Evolutionary conservation across 495 filamentous ascomycete species (phyloP).

Genomic region (Lepraria neglecta): DNA sequence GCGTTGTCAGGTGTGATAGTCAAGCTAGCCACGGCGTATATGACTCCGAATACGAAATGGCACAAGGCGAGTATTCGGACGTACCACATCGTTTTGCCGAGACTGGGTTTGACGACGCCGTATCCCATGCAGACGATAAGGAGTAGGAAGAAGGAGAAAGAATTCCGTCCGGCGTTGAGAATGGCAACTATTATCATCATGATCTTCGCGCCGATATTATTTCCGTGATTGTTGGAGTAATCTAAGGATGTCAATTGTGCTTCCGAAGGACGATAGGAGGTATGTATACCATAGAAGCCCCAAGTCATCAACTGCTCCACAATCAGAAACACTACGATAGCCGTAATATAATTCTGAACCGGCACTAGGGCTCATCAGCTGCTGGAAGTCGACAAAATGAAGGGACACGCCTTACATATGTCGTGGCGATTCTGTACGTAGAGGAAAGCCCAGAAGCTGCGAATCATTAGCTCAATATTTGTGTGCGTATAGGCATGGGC

Average conservation of each 20-base stretch:
- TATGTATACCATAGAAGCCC: constrained; percentile 69
- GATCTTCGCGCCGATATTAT: constrained; percentile 70
- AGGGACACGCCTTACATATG: constrained; percentile 54
- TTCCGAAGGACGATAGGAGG: not conserved
- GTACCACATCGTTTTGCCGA: constrained; percentile 90
- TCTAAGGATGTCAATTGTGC: constrained; percentile 44
- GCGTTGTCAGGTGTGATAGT: constrained; percentile 67
- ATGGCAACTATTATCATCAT: constrained; percentile 85
- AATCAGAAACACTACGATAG: constrained; percentile 89
- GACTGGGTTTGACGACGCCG: constrained; percentile 90
- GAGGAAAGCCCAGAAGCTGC: constrained; percentile 83
- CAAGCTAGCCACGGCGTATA: constrained; percentile 86
- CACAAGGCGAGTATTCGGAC: constrained; percentile 84
- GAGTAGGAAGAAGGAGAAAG: constrained; percentile 97
- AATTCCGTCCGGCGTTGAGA: constrained; percentile 88
- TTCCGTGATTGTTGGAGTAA: constrained; percentile 82
- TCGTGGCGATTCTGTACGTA: constrained; percentile 92
- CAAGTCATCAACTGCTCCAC: constrained; percentile 97
- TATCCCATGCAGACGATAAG: constrained; percentile 99
- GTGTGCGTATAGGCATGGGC: not conserved
- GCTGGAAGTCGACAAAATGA: not conserved
- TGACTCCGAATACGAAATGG: constrained; percentile 91
- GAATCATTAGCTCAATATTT: not conserved
- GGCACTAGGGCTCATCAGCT: constrained; percentile 56
- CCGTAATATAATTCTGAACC: constrained; percentile 99